A percentile compares a stretch with the other conserved stretches of the same genome.
These are phyloP conservation scores for Moelleriella libera DNA, from an alignment of 2,329 filamentous ascomycete species.

Conservation along the genomic window DNA sequence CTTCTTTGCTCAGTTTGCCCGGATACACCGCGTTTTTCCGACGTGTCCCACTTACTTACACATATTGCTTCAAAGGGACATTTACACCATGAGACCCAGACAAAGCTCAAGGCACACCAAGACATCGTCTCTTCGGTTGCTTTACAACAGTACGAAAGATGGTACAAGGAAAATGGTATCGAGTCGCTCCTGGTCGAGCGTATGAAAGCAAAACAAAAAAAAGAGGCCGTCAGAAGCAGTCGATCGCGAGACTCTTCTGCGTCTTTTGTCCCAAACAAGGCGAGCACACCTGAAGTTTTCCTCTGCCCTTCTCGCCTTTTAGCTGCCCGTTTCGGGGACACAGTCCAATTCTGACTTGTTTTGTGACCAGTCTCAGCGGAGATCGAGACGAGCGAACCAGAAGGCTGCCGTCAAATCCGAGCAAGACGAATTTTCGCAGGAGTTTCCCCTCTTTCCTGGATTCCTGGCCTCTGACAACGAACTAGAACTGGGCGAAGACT, in stretches of 20 bases:
- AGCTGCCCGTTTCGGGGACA: neutral
- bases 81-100: slow-evolving; percentile 68
- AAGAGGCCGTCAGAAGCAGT: slow-evolving; percentile 41
- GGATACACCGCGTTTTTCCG: slow-evolving; percentile 68
- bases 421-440: slow-evolving; percentile 10
- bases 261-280: slow-evolving; percentile 10
- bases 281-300: neutral
- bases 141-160: slow-evolving; percentile 58
- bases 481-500: slow-evolving; percentile 13
- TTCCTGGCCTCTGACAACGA: slow-evolving; percentile 15
- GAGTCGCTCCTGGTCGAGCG: slow-evolving; percentile 63
- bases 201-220: slow-evolving; percentile 62
- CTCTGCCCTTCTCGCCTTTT: neutral
- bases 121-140: slow-evolving; percentile 50
- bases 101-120: slow-evolving; percentile 55
- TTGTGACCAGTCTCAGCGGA: slow-evolving; percentile 13
- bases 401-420: slow-evolving; percentile 14
- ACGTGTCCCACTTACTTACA: slow-evolving; percentile 82
- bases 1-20: slow-evolving; percentile 76
- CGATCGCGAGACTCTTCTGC: slow-evolving; percentile 14
- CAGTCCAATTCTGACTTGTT: neutral
- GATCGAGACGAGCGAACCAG: slow-evolving; percentile 11
- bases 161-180: slow-evolving; percentile 63
- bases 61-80: slow-evolving; percentile 92
- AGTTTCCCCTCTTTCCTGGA: slow-evolving; percentile 14